Evolutionary conservation across 23 red algal genomes (phyloP).

Genomic region (Agarophyton chilense): DNA sequence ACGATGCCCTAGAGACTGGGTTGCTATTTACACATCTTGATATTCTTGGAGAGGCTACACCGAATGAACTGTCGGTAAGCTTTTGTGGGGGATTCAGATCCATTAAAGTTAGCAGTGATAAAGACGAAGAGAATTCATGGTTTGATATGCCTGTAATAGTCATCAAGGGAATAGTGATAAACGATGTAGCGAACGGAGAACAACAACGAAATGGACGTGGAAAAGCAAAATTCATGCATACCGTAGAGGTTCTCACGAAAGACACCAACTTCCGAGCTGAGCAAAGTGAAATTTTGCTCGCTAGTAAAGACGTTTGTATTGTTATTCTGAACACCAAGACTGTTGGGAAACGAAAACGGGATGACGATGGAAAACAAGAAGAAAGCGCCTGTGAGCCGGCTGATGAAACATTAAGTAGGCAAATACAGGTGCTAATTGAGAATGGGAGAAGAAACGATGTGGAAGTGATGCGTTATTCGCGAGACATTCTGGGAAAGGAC

Average conservation of each 20-base stretch:
- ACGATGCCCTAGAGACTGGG: constrained; percentile 63
- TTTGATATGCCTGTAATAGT: constrained; percentile 12
- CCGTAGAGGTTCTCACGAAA: not conserved
- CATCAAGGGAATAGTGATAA: not conserved
- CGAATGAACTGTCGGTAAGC: constrained; percentile 42
- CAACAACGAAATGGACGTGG: constrained; percentile 7
- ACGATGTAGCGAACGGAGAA: not conserved
- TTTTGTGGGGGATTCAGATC: constrained; percentile 55
- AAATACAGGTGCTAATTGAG: not conserved
- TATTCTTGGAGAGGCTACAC: not conserved
- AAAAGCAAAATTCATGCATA: constrained; percentile 10
- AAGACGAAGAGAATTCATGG: constrained; percentile 30
- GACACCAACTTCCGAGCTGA: not conserved
- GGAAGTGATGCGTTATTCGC: constrained; percentile 13
- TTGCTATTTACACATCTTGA: constrained; percentile 29
- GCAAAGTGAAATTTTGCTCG: constrained; percentile 2
- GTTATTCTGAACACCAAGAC: not conserved
- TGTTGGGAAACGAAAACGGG: constrained; percentile 17
- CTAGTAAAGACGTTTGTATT: constrained; percentile 19
- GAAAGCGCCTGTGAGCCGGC: not conserved
- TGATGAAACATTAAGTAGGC: not conserved
- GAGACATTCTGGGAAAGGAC: not conserved
- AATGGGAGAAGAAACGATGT: not conserved
- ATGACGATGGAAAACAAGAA: not conserved
- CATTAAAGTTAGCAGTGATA: constrained; percentile 43